Percentiles rank a stretch among this genome's conserved stretches.
phyloP scores from a whole-genome alignment of 192 early-diverging fungal species.

The Linnemannia exigua region DNA sequence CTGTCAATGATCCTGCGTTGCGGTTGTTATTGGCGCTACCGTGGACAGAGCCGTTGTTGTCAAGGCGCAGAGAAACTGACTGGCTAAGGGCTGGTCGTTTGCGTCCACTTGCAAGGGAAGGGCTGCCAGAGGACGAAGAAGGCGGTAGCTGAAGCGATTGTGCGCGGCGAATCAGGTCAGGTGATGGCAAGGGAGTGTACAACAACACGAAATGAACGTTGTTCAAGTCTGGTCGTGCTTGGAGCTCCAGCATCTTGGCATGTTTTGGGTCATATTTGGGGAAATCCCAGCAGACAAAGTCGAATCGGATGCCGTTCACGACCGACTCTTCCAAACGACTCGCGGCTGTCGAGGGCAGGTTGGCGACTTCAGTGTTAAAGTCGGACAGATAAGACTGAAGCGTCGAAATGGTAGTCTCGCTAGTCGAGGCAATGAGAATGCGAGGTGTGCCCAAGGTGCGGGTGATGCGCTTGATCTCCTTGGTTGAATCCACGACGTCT shows the following conservation, averaged over 20 bases:
- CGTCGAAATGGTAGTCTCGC: constrained; percentile 39
- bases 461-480: constrained; percentile 55
- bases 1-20: not conserved
- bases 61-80: constrained; percentile 29
- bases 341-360: constrained; percentile 34
- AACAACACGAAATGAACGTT: constrained; percentile 53
- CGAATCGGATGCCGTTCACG: constrained; percentile 49
- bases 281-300: constrained; percentile 59
- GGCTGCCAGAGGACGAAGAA: constrained; percentile 9
- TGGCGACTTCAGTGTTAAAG: constrained; percentile 50
- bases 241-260: constrained; percentile 38
- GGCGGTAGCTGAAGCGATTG: constrained; percentile 46
- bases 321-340: constrained; percentile 54
- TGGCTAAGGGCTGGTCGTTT: constrained; percentile 37
- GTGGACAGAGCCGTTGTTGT: constrained; percentile 4
- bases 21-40: not conserved
- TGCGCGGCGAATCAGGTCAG: constrained; percentile 38
- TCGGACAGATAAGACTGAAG: constrained; percentile 36
- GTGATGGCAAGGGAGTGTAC: constrained; percentile 22
- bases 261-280: constrained; percentile 46
- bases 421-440: constrained; percentile 52
- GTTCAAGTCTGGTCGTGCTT: constrained; percentile 29
- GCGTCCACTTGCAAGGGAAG: constrained; percentile 6
- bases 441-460: constrained; percentile 45
- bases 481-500: constrained; percentile 39